Evolutionary conservation across 1,139 yeast genomes (phyloP).

Genomic region (Candida sp.): DNA sequence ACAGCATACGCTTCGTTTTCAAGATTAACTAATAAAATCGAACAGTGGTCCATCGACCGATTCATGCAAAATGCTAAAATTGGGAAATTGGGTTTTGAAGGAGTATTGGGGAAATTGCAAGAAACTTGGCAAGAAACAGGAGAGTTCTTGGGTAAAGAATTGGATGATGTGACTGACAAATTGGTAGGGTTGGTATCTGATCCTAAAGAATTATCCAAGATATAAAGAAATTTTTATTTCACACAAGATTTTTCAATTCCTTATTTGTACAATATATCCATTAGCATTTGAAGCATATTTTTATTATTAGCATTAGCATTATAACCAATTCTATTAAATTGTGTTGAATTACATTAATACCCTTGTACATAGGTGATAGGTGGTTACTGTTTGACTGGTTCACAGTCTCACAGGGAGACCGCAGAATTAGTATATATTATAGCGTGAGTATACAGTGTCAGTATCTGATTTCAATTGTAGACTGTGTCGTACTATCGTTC

Average conservation of each 20-base stretch:
- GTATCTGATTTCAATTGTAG: too few relatives aligned
- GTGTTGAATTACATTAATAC: not conserved
- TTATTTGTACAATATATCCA: too few relatives aligned
- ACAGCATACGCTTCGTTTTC: conserved; percentile 77
- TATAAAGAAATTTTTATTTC: too few relatives aligned
- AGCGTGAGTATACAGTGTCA: too few relatives aligned
- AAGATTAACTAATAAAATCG: conserved; percentile 74
- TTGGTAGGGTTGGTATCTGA: conserved; percentile 2
- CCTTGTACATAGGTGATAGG: not conserved
- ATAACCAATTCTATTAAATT: not conserved
- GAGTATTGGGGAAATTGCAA: conserved; percentile 58
- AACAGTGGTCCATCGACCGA: conserved; percentile 89
- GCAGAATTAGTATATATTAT: too few relatives aligned
- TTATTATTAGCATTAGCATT: not conserved
- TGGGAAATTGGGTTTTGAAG: conserved; percentile 83
- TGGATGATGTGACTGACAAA: conserved; percentile 25
- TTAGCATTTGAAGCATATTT: not conserved
- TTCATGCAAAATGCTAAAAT: conserved; percentile 82
- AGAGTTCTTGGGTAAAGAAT: conserved; percentile 26
- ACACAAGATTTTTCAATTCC: not conserved
- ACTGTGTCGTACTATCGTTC: too few relatives aligned
- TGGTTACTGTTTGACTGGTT: not conserved
- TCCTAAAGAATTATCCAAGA: too few relatives aligned
- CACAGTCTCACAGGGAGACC: too few relatives aligned
- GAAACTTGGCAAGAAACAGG: conserved; percentile 50